Evolutionary conservation across 1,139 yeast species (phyloP).

Genomic region (Magnusiomyces sp.): DNA sequence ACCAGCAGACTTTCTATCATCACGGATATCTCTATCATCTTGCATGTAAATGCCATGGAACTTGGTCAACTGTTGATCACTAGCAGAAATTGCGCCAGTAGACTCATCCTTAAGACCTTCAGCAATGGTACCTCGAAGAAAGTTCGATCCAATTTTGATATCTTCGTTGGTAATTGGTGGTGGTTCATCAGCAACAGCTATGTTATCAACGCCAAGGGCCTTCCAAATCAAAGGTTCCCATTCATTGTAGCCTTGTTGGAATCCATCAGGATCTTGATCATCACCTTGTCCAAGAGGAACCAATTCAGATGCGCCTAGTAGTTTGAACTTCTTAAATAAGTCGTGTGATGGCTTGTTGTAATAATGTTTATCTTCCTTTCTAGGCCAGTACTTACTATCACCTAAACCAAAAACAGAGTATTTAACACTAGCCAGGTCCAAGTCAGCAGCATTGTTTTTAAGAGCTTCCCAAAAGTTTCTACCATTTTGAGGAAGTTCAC

Average conservation of each 20-base stretch:
- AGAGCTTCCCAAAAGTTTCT: slow-evolving; percentile 82
- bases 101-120: slow-evolving; percentile 75
- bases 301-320: slow-evolving; percentile 67
- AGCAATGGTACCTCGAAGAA: slow-evolving; percentile 85
- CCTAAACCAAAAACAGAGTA: slow-evolving; percentile 85
- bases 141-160: slow-evolving; percentile 80
- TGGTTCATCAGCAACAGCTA: slow-evolving; percentile 86
- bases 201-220: slow-evolving; percentile 77
- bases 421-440: slow-evolving; percentile 63
- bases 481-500: slow-evolving; percentile 96
- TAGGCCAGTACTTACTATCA: slow-evolving; percentile 94
- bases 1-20: slow-evolving; percentile 84
- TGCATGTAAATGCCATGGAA: slow-evolving; percentile 99
- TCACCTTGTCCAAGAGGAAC: slow-evolving; percentile 83
- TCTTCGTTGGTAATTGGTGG: slow-evolving; percentile 95
- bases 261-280: slow-evolving; percentile 96
- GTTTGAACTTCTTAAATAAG: slow-evolving; percentile 50
- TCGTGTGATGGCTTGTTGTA: slow-evolving; percentile 90
- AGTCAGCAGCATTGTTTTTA: slow-evolving; percentile 51
- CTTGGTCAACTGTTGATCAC: slow-evolving; percentile 89
- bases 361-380: slow-evolving; percentile 89
- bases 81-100: slow-evolving; percentile 90
- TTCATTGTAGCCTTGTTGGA: slow-evolving; percentile 73
- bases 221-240: slow-evolving; percentile 89
- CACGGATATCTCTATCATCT: slow-evolving; percentile 95